Evolutionary conservation across 1,284 basidiomycete species (phyloP).

Genomic region (Vanrija sp.): DNA sequence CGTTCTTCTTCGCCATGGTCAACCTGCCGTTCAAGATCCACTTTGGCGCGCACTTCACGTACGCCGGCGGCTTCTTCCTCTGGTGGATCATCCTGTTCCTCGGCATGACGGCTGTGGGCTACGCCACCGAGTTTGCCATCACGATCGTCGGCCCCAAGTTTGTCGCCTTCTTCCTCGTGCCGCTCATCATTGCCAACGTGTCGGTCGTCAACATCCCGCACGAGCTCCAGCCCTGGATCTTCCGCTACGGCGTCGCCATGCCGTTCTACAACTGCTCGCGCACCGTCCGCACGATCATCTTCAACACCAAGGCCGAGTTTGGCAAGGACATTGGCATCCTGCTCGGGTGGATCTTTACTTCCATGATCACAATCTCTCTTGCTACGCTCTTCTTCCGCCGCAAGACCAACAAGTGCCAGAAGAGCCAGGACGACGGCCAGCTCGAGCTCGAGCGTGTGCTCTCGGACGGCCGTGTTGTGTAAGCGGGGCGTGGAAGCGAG

Average conservation of each 20-base stretch:
- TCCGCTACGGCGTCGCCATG: slow-evolving; percentile 55
- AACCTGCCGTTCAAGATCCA: slow-evolving; percentile 61
- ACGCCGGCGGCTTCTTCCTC: slow-evolving; percentile 61
- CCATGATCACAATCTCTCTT: slow-evolving; percentile 48
- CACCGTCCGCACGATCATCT: slow-evolving; percentile 62
- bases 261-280: slow-evolving; percentile 68
- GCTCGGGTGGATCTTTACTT: slow-evolving; percentile 52
- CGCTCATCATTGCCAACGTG: slow-evolving; percentile 64
- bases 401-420: slow-evolving; percentile 29
- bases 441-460: slow-evolving; percentile 4
- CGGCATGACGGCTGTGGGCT: slow-evolving; percentile 45
- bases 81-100: slow-evolving; percentile 71
- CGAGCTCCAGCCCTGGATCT: slow-evolving; percentile 64
- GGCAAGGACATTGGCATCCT: slow-evolving; percentile 54
- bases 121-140: slow-evolving; percentile 58
- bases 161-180: slow-evolving; percentile 43
- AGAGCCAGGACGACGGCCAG: not conserved
- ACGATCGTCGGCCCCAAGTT: slow-evolving; percentile 46
- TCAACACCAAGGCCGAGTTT: slow-evolving; percentile 61
- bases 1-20: slow-evolving; percentile 63
- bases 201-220: slow-evolving; percentile 61
- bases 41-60: slow-evolving; percentile 46
- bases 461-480: slow-evolving; percentile 3
- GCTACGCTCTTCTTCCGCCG: slow-evolving; percentile 51
- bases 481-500: not conserved